A percentile compares a stretch with the other conserved stretches of the same genome.
Conservation (phyloP, 1,139 yeast genomes). For the Pichia sp. region DNA sequence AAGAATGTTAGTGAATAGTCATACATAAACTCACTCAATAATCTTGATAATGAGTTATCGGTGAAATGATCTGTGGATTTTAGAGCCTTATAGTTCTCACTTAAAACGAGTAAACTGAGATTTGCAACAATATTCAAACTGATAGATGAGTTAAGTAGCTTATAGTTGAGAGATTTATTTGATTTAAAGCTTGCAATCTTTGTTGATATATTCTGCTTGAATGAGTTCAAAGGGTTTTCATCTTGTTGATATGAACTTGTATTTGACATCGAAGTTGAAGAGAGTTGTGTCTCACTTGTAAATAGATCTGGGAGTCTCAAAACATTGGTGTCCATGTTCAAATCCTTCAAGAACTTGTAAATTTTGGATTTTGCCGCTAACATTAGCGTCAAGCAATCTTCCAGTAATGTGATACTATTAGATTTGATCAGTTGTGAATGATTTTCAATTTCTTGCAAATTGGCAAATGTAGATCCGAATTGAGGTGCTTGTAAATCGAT, state of each 20-base stretch:
- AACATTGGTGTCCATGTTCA: constrained; percentile 16
- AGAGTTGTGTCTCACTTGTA: constrained; percentile 5
- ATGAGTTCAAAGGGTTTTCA: constrained; percentile 20
- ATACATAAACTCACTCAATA: constrained; percentile 19
- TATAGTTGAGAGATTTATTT: constrained; percentile 24
- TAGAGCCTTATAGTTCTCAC: constrained; percentile 22
- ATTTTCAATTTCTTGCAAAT: constrained; percentile 12
- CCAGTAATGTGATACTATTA: constrained; percentile 12
- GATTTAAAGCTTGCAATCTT: constrained; percentile 24
- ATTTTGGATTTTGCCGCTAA: constrained; percentile 18
- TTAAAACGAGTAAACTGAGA: constrained; percentile 26
- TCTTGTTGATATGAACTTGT: constrained; percentile 9
- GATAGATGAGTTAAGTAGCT: constrained; percentile 25
- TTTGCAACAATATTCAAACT: constrained; percentile 28
- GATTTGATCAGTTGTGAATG: constrained; percentile 9
- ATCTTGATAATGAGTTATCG: constrained; percentile 17
- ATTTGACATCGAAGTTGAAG: too few species aligned
- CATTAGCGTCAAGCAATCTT: constrained; percentile 17
- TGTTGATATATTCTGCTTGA: constrained; percentile 18
- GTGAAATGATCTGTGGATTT: constrained; percentile 8
- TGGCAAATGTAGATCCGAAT: constrained; percentile 17
- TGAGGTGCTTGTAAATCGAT: constrained; percentile 9
- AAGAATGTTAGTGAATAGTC: constrained; percentile 24
- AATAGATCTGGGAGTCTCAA: constrained; percentile 16
- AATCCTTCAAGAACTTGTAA: constrained; percentile 14